Conservation (phyloP, 2,329 filamentous ascomycete genomes). For the Exophiala dermatitidis region DNA sequence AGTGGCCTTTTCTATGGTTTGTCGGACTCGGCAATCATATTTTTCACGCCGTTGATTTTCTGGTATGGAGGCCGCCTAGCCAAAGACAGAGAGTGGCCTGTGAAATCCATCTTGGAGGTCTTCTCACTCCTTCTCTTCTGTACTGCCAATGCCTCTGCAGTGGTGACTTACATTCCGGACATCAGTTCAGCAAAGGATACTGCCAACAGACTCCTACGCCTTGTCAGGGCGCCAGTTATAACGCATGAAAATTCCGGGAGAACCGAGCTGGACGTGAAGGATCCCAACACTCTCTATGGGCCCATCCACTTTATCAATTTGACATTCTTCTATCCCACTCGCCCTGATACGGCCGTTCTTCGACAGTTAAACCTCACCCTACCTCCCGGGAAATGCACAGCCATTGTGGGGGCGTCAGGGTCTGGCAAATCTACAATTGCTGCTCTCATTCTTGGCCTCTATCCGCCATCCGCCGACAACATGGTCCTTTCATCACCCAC, state of each 20-base stretch:
- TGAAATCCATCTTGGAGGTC: constrained; percentile 61
- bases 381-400: constrained; percentile 56
- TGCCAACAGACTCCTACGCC: constrained; percentile 63
- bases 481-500: not conserved
- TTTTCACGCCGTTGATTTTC: constrained; percentile 71
- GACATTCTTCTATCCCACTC: constrained; percentile 64
- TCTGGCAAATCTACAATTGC: constrained; percentile 87
- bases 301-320: constrained; percentile 57
- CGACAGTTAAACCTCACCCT: constrained; percentile 60
- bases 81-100: constrained; percentile 42
- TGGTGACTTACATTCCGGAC: constrained; percentile 71
- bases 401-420: constrained; percentile 76
- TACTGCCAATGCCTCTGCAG: constrained; percentile 62
- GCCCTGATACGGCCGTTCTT: constrained; percentile 50
- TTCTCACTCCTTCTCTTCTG: constrained; percentile 80
- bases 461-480: constrained; percentile 38
- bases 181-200: constrained; percentile 67
- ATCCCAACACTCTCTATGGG: constrained; percentile 31
- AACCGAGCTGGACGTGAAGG: constrained; percentile 32
- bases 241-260: constrained; percentile 55
- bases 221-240: constrained; percentile 46
- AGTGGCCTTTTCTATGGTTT: constrained; percentile 68
- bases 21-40: constrained; percentile 64
- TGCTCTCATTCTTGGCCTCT: constrained; percentile 66
- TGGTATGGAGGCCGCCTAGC: constrained; percentile 70